Base-by-base conservation (phyloP, 306 rosid genomes). In the Dalbergia cultrata region DNA sequence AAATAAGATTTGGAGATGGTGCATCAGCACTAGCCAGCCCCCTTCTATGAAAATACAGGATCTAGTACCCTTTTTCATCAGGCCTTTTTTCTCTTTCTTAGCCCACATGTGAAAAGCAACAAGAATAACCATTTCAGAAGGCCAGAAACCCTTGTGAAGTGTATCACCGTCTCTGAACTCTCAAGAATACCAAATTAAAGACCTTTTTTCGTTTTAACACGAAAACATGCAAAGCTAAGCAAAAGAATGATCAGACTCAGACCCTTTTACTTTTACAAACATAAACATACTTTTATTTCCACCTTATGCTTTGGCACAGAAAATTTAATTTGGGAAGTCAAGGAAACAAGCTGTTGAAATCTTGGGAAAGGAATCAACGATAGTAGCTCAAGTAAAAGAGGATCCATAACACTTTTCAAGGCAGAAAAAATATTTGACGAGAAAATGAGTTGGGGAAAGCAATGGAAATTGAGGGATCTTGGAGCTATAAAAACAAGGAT, bases 281-380 rank as follows among this genome's bases (percentile, higher is more conserved):
- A 7, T 16, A 56, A 9, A 3, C 31, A 9, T n/a, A 0, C 1
- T 47, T 79, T 11, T 12, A 5, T 49, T 7, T 22, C 13, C 8
- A 4, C 3, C 45, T 26, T 4, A 12, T 4, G 22, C 56, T 49
- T 22, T 5, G 39, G 19, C 16, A 39, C 8, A 26, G 54, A 63
- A 61, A 52, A 33, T 0, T 26, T 26, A 26, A 26, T 7, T 21
- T 35, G 52, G 21, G 33, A 64, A 76, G 8, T 13, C 16, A 63
- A 35, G 50, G 47, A 81, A 61, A 47, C 31, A 61, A 73, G 70
- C 66, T 41, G 39, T 18, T 56, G 59, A 47, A 67, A 44, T 47
- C 65, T 50, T 50, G 81, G 74, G 35, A 60, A 60, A 18, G 67
- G 56, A 74, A 77, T 78, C 9, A 71, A 72, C 47, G 8, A 10